Evolutionary conservation across 2,329 filamentous ascomycete genomes (phyloP), one percentile per base, ranked within the genome.

Genomic region (Apiospora sp.): DNA sequence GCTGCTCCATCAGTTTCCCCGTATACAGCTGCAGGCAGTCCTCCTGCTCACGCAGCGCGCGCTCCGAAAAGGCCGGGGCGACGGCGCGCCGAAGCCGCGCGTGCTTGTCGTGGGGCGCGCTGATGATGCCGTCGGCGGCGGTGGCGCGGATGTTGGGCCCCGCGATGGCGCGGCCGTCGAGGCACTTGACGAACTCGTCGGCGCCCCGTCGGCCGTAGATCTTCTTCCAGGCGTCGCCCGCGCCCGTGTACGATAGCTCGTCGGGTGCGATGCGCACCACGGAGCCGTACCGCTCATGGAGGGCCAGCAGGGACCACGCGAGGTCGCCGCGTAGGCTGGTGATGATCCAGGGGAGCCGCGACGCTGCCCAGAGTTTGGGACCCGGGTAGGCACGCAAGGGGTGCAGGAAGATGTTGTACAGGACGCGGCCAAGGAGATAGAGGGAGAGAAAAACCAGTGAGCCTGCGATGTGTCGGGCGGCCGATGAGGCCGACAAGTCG

Each of bases 141-240:
- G 19, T 7, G 30, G 34, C 10, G 34, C 22, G 58, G 19, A 64
- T n/a, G 58, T 64, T 64, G 58, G 30, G 19, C 30, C 58, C 58
- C 19, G 58, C 58, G 30, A 64, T 37, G 58, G 30, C 58, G 7
- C 58, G 58, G 58, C 58, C 58, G 34, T 64, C 58, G 27, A 81
- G 80, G n/a, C 76, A 72, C 3, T 76, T 68, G 72, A 72, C 76
- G 12, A 72, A 72, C 44, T 75, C 75, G 14, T 77, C 77, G 16
- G 76, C 75, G 61, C 72, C 74, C 54, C 80, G 79, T 73, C 83
- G 82, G 46, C 83, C 82, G 74, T 83, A 83, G 71, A 84, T 84
- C 64, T 84, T 83, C 71, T 78, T 79, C 82, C 82, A 85, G 3
- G 83, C 82, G 44, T 80, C 76, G 0, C 81, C 75, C 81, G 82